Base-by-base conservation (phyloP, 129 eudicot species). In the Saussurea involucrata region DNA sequence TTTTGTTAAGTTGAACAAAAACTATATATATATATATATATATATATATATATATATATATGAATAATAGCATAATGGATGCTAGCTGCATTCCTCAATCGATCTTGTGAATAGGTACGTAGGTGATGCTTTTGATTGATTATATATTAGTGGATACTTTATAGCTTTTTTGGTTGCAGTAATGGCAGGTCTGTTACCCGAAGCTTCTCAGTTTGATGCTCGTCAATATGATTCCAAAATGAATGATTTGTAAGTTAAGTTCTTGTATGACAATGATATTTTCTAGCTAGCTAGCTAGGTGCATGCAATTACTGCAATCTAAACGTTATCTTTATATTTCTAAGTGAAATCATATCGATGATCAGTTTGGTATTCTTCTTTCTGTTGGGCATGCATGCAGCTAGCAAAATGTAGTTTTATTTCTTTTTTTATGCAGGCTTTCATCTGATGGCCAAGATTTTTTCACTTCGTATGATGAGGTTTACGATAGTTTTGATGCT, bases 141-240 rank as follows among this genome's bases (percentile, higher is more conserved):
- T 49, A 49, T 44, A 12, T 3, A 6, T 49, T 4, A 4, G 11
- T 46, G 0, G 20, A 49, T 15, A 15, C 57, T 46, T 49, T 44
- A 22, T 32, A 22, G 33, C 9, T 22, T 24, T 64, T 34, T 29
- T 73, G 34, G 75, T 24, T 76, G 67, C 68, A 89, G 91, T 75
- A 37, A 89, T 89, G 91, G 91, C 91, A 69, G 89, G 87, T 42
- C 46, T 78, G 72, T 80, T 84, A 72, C 72, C 91, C 34, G 92
- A 87, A 58, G 89, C 87, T 40, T 75, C 89, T 33, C 87, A 87
- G n/a, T 89, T 84, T 83, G 91, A 89, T 75, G 80, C 73, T 68
- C 83, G 79, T 34, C 87, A 85, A 72, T 85, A 63, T 74, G 95
- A 89, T 80, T 28, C 86, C 0, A 89, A 82, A 74, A 87, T 89